Percentiles rank a stretch among this genome's conserved stretches.
Conservation (phyloP, 2,329 filamentous ascomycete genomes). For the Leptographium lundbergii region DNA sequence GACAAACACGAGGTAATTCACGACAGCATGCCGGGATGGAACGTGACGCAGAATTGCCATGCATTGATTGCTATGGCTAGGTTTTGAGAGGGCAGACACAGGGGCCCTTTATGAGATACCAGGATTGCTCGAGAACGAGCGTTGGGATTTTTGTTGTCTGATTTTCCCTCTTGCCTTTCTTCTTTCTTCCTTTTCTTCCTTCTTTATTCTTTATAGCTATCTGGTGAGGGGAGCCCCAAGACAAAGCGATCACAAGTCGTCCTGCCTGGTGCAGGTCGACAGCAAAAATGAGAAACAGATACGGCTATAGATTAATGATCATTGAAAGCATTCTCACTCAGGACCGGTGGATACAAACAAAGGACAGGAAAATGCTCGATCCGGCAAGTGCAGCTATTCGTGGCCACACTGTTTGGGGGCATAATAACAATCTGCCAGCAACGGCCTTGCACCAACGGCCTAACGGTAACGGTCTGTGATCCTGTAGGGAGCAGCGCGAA, state of each 20-base stretch:
- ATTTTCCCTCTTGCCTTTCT: not conserved
- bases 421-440: too few species aligned
- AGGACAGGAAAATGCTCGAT: too few species aligned
- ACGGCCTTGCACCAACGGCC: too few species aligned
- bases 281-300: not conserved
- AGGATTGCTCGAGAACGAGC: not conserved
- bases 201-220: not conserved
- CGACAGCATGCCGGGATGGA: not conserved
- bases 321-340: not conserved
- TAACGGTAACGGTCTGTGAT: too few species aligned
- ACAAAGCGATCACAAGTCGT: not conserved
- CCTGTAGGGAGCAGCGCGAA: too few species aligned
- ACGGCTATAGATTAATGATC: not conserved
- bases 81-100: not conserved
- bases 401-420: too few species aligned
- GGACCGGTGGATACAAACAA: too few species aligned
- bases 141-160: not conserved
- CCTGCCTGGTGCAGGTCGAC: slow-evolving; percentile 1
- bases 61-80: not conserved
- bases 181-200: not conserved
- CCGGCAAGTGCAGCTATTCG: too few species aligned
- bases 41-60: too few species aligned
- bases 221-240: not conserved
- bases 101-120: not conserved
- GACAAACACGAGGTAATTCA: not conserved